A percentile compares a stretch with the other conserved stretches of the same genome.
These are phyloP conservation scores for Glutinoglossum americanum DNA, from an alignment of 495 filamentous ascomycete genomes.

Conservation along the genomic window DNA sequence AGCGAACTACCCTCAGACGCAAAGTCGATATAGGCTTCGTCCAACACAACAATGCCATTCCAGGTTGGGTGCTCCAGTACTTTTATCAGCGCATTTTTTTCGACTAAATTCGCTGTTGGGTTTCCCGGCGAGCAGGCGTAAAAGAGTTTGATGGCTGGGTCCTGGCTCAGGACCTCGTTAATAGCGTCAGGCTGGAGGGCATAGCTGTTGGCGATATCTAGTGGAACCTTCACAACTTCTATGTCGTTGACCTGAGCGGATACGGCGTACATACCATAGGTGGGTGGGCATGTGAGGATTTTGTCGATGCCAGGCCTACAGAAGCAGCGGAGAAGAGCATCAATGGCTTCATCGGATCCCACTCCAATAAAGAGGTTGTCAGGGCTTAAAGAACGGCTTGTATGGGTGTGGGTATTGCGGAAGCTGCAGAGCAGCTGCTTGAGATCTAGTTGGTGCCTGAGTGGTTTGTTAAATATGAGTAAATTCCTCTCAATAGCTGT, in stretches of 20 bases:
- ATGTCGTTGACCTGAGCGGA: slow-evolving; percentile 88
- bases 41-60: slow-evolving; percentile 85
- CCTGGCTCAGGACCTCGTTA: slow-evolving; percentile 34
- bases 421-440: slow-evolving; percentile 75
- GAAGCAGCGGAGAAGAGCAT: slow-evolving; percentile 80
- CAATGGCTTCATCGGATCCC: slow-evolving; percentile 89
- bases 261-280: slow-evolving; percentile 95
- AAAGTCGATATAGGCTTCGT: slow-evolving; percentile 96
- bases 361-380: slow-evolving; percentile 86
- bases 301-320: slow-evolving; percentile 70
- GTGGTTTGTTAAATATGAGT: not conserved
- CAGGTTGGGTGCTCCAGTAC: slow-evolving; percentile 74
- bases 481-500: not conserved
- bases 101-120: slow-evolving; percentile 60
- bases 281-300: slow-evolving; percentile 85
- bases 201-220: slow-evolving; percentile 42
- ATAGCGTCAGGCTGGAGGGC: slow-evolving; percentile 48
- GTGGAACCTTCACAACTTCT: slow-evolving; percentile 58
- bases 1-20: slow-evolving; percentile 56
- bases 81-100: slow-evolving; percentile 49
- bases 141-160: slow-evolving; percentile 57
- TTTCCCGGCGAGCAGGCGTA: slow-evolving; percentile 93
- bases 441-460: slow-evolving; percentile 58
- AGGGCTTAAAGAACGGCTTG: slow-evolving; percentile 36
- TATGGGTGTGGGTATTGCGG: slow-evolving; percentile 71